Conservation (phyloP, 768 basidiomycete species). For the Suillus luteus region DNA sequence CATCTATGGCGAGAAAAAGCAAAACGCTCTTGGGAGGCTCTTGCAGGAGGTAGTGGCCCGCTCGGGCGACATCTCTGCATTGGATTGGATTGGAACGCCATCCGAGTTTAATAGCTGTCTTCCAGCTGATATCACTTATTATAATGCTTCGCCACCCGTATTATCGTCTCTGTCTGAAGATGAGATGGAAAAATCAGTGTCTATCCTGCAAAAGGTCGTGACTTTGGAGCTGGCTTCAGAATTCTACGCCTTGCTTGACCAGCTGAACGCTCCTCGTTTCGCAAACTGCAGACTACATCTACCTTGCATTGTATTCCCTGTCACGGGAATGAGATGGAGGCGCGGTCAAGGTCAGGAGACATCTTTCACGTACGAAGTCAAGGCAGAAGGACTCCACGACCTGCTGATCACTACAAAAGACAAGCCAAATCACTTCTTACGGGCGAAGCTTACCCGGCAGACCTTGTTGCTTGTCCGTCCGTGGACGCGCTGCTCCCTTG, state of each 20-base stretch:
- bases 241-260: neutral
- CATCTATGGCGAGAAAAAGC: neutral
- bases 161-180: neutral
- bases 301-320: slow-evolving; percentile 6
- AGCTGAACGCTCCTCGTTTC: slow-evolving; percentile 2
- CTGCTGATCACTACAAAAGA: slow-evolving; percentile 1
- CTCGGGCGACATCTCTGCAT: neutral
- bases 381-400: neutral
- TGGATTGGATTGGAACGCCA: slow-evolving; percentile 3
- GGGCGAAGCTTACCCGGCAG: neutral
- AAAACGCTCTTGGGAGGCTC: neutral
- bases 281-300: neutral
- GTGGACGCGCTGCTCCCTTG: neutral
- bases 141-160: neutral
- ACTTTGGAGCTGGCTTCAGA: neutral
- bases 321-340: neutral
- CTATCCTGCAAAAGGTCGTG: neutral
- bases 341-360: neutral
- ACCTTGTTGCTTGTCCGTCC: slow-evolving; percentile 1
- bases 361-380: neutral
- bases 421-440: slow-evolving; percentile 1
- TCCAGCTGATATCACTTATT: neutral
- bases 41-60: slow-evolving; percentile 1
- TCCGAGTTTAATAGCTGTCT: slow-evolving; percentile 6
- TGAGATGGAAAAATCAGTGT: slow-evolving; percentile 1